Conservation (phyloP, 2,329 filamentous ascomycete genomes). For the Fonsecaea pugnacius region DNA sequence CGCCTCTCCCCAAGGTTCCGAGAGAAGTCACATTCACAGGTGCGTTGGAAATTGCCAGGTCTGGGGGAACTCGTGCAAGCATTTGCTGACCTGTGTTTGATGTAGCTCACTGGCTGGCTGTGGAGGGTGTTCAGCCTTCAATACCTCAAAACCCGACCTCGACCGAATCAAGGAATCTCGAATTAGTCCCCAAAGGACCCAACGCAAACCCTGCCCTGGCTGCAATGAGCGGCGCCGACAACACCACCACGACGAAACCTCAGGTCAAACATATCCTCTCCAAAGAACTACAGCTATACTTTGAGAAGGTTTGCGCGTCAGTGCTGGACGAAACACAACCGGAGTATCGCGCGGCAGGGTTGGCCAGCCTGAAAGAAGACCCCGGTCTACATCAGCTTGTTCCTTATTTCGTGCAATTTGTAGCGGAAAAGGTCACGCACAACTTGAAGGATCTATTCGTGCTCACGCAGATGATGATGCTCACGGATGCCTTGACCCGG, state of each 20-base stretch:
- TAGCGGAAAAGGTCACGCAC: constrained; percentile 94
- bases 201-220: constrained; percentile 84
- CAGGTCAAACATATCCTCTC: constrained; percentile 94
- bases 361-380: constrained; percentile 83
- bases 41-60: constrained; percentile 47
- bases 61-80: background rate
- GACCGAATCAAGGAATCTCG: constrained; percentile 78
- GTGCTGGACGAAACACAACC: constrained; percentile 87
- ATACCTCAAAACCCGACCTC: constrained; percentile 95
- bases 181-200: constrained; percentile 86
- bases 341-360: constrained; percentile 80
- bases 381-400: constrained; percentile 93
- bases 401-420: constrained; percentile 95
- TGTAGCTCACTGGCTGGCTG: constrained; percentile 91
- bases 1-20: constrained; percentile 90
- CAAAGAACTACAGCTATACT: constrained; percentile 95
- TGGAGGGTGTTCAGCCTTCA: constrained; percentile 94
- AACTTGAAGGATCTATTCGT: constrained; percentile 87
- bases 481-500: constrained; percentile 79
- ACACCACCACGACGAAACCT: constrained; percentile 80
- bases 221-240: constrained; percentile 81
- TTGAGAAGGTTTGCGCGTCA: constrained; percentile 89
- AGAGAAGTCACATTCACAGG: constrained; percentile 90
- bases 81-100: background rate
- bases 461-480: constrained; percentile 87